Evolutionary conservation across 2,329 filamentous ascomycete species (phyloP).

Genomic region (Coleophoma eucalyptorum): DNA sequence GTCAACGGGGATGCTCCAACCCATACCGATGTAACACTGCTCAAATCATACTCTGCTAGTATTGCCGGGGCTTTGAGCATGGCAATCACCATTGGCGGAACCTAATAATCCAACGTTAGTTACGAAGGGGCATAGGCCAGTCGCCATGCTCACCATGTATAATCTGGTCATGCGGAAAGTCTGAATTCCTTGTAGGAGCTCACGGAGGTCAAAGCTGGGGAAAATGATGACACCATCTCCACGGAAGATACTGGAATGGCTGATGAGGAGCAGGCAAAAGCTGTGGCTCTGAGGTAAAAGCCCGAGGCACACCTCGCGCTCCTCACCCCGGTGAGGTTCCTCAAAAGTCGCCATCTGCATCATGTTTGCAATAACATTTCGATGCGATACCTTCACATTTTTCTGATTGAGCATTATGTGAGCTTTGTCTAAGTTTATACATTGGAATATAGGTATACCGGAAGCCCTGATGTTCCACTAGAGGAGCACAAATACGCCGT

Average conservation of each 20-base stretch:
- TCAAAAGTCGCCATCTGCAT: constrained; percentile 54
- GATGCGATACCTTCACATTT: constrained; percentile 80
- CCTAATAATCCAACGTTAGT: no score
- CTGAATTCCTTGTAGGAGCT: constrained; percentile 58
- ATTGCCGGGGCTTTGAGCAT: constrained; percentile 60
- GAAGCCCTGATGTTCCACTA: constrained; percentile 74
- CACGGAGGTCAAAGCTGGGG: constrained; percentile 66
- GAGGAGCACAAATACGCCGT: constrained; percentile 77
- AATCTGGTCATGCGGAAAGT: constrained; percentile 63
- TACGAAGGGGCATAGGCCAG: no score
- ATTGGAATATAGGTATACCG: constrained; percentile 44
- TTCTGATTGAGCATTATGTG: constrained; percentile 46
- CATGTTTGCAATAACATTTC: constrained; percentile 74
- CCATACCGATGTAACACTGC: constrained; percentile 58
- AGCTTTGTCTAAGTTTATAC: background rate
- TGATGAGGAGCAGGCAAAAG: constrained; percentile 66
- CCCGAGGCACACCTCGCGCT: constrained; percentile 48
- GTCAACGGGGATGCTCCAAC: constrained; percentile 74
- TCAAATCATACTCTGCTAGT: constrained; percentile 64
- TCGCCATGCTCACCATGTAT: constrained; percentile 62
- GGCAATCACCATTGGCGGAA: constrained; percentile 74
- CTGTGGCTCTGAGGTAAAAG: constrained; percentile 77
- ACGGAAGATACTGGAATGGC: constrained; percentile 39
- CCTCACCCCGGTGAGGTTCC: constrained; percentile 24
- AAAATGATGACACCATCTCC: constrained; percentile 70